Percentiles rank a stretch among this genome's conserved stretches.
Evolutionary conservation across 768 basidiomycete genomes (phyloP).

Genomic region (Auriscalpium microsporum): DNA sequence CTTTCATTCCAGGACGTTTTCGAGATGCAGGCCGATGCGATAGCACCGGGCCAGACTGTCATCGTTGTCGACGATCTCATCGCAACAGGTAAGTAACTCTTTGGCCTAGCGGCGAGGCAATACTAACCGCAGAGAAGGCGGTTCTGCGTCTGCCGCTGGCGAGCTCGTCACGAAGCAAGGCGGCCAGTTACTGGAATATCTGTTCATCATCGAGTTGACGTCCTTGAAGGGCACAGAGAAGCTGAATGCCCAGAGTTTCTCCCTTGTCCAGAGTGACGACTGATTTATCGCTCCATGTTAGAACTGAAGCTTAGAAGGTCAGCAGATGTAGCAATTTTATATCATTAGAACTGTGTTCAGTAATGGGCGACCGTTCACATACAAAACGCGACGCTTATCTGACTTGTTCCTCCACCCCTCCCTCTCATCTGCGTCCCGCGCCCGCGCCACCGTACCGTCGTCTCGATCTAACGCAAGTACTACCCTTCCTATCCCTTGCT

Average conservation of each 20-base stretch:
- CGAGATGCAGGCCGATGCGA: constrained; percentile 87
- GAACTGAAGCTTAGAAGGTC: background rate
- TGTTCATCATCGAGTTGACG: constrained; percentile 84
- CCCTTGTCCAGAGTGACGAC: constrained; percentile 74
- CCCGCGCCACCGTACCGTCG: constrained; percentile 3
- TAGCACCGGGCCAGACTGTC: constrained; percentile 75
- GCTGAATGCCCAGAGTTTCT: constrained; percentile 83
- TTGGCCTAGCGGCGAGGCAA: no score
- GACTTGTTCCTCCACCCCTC: constrained; percentile 19
- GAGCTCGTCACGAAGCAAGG: constrained; percentile 78
- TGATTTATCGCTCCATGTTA: constrained; percentile 13
- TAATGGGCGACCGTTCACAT: constrained; percentile 70
- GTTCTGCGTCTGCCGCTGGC: constrained; percentile 89
- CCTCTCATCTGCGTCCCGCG: constrained; percentile 12
- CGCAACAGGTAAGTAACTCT: constrained; percentile 67
- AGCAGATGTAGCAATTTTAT: constrained; percentile 22
- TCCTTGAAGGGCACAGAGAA: constrained; percentile 69
- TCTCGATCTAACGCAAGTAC: constrained; percentile 42
- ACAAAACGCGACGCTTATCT: constrained; percentile 43
- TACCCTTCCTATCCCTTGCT: constrained; percentile 37
- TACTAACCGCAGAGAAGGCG: constrained; percentile 40
- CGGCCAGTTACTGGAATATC: constrained; percentile 81
- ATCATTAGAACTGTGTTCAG: constrained; percentile 66
- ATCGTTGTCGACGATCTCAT: constrained; percentile 92
- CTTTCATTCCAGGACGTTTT: constrained; percentile 66